Evolutionary conservation across 768 basidiomycete genomes (phyloP), one percentile per base, ranked within the genome.

Genomic region (Candolleomyces efflorescens): DNA sequence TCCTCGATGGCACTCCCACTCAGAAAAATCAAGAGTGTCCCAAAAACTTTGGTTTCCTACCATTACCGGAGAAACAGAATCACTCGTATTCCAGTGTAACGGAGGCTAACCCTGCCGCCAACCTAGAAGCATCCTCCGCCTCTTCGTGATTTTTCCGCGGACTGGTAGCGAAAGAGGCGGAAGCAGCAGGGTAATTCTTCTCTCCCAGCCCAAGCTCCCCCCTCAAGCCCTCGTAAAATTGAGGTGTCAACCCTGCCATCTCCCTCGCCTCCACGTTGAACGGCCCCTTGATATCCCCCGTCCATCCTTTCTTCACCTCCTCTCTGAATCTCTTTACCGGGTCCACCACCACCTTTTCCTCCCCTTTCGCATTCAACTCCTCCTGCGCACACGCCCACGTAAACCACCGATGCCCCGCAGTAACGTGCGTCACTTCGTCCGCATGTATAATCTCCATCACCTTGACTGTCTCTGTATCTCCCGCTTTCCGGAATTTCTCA

Each of bases 391-490:
- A 91, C 5, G 87, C 65, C 86, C 86, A 92, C 9, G 85, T 86
- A 69, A 92, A 90, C 89, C 90, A 92, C 52, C 89, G 76, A 70
- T 91, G 90, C 1, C 90, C 90, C 0, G 87, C 81, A 0, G 89
- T 90, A 36, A 92, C 90, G 66, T 92, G 90, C 41, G 84, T 87
- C 51, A 89, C 88, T 67, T 92, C 91, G 69, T 92, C 91, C 0
- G 82, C 80, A 62, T 92, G 91, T 51, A 93, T 87, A 50, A 89
- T 77, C 63, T 90, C 84, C 69, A 93, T 78, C 26, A 82, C 81
- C 15, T 76, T 69, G 43, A 90, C 87, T 44, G 83, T 89, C 55
- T 87, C 87, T 37, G 58, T 59, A 65, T 91, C 90, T 18, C 86
- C 84, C 12, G 85, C 85, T 37, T 80, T 77, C 5, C 81, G 74